Evolutionary conservation across 768 basidiomycete species (phyloP).

Genomic region (Clitopilus passeckerianus): DNA sequence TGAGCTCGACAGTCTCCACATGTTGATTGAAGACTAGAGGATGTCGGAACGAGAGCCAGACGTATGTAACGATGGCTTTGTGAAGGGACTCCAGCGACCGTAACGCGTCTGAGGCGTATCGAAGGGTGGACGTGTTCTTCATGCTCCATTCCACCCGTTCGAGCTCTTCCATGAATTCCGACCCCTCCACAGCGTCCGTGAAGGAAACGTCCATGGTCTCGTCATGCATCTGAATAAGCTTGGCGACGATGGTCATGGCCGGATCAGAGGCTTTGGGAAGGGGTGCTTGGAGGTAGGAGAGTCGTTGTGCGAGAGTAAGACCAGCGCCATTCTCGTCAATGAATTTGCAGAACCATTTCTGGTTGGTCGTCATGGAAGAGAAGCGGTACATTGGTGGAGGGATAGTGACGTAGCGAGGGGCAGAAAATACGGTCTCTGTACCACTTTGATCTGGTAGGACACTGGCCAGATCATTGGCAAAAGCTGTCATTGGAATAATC

Average conservation of each 20-base stretch:
- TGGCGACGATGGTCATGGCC: conserved; percentile 24
- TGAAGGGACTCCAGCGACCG: conserved; percentile 66
- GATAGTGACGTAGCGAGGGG: conserved; percentile 41
- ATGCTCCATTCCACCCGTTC: conserved; percentile 33
- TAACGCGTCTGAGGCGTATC: conserved; percentile 14
- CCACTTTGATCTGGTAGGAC: conserved; percentile 39
- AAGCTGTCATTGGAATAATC: conserved; percentile 22
- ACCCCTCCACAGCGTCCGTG: conserved; percentile 24
- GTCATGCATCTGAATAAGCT: conserved; percentile 40
- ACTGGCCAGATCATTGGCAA: conserved; percentile 16
- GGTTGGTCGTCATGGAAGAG: neutral
- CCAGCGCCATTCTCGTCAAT: conserved; percentile 34
- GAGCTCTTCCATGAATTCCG: conserved; percentile 35
- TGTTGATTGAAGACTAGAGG: conserved; percentile 63
- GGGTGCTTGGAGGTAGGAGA: conserved; percentile 46
- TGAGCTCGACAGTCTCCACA: conserved; percentile 43
- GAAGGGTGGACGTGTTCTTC: conserved; percentile 7
- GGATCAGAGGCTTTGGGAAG: conserved; percentile 43
- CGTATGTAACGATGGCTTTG: conserved; percentile 68
- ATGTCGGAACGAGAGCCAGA: conserved; percentile 79
- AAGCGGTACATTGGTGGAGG: conserved; percentile 41
- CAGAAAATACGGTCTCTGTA: conserved; percentile 40
- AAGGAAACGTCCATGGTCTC: conserved; percentile 38
- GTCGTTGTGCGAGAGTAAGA: conserved; percentile 39
- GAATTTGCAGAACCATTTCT: conserved; percentile 25